These are phyloP conservation scores for Neofusicoccum ribis DNA, from an alignment of 2,329 filamentous ascomycete species.

Conservation along the genomic window DNA sequence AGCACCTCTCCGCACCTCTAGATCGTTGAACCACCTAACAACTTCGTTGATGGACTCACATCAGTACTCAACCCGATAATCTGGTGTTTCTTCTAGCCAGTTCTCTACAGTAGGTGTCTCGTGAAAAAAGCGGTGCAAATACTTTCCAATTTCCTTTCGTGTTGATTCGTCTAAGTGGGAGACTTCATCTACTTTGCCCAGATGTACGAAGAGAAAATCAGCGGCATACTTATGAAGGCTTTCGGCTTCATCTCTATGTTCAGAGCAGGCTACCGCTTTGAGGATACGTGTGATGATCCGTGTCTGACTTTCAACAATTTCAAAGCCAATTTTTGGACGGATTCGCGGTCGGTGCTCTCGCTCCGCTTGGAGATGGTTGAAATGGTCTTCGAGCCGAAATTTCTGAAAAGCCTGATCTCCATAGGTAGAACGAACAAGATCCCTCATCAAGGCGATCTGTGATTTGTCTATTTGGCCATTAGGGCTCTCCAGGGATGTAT, in stretches of 20 bases:
- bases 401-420: not conserved
- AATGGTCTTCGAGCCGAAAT: not conserved
- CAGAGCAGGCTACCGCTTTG: not conserved
- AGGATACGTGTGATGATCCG: not conserved
- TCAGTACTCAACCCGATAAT: not conserved
- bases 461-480: not conserved
- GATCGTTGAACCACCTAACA: not conserved
- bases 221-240: not conserved
- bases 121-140: not conserved
- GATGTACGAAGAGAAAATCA: not conserved
- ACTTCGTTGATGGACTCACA: not conserved
- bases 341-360: no score
- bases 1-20: not conserved
- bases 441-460: not conserved
- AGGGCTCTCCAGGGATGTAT: not conserved
- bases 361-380: not conserved
- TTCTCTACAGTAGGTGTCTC: not conserved
- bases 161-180: not conserved
- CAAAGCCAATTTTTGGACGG: not conserved
- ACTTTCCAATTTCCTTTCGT: not conserved
- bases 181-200: not conserved
- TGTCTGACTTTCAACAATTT: not conserved
- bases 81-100: not conserved
- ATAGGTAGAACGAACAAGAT: no score
- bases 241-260: not conserved